Conservation (phyloP, 805 yeast genomes). For the Yarrowia deformans region DNA sequence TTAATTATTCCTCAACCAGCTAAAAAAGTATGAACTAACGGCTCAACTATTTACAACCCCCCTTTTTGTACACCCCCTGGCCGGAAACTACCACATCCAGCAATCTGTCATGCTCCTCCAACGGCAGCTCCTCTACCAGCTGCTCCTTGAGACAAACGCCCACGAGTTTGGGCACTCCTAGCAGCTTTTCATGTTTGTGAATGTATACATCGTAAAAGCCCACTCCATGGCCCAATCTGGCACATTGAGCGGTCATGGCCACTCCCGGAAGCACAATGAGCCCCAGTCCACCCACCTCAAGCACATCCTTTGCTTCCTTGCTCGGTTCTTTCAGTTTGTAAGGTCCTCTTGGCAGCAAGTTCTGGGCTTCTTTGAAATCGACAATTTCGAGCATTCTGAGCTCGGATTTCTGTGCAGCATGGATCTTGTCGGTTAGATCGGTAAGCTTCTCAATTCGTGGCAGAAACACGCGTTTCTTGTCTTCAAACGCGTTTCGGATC, state of each 20-base stretch:
- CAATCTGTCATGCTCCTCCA: constrained; percentile 68
- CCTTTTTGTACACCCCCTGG: constrained; percentile 41
- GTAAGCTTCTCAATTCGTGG: constrained; percentile 57
- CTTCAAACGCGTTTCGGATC: constrained; percentile 59
- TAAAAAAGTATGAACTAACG: no score
- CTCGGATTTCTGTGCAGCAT: constrained; percentile 50
- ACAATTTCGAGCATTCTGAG: constrained; percentile 66
- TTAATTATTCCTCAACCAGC: background rate
- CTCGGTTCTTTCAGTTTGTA: constrained; percentile 74
- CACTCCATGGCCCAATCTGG: constrained; percentile 88
- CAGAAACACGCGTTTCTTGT: constrained; percentile 50
- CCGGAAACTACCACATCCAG: constrained; percentile 64
- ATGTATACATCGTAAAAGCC: constrained; percentile 89
- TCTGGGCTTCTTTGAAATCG: constrained; percentile 54
- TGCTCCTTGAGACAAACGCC: constrained; percentile 76
- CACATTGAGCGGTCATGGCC: constrained; percentile 64
- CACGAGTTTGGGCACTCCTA: constrained; percentile 49
- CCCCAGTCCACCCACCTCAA: constrained; percentile 61
- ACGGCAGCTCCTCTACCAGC: constrained; percentile 59
- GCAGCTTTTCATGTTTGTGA: constrained; percentile 24
- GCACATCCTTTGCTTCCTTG: constrained; percentile 44
- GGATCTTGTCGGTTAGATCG: background rate
- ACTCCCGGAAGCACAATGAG: constrained; percentile 84
- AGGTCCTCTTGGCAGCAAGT: constrained; percentile 69
- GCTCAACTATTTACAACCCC: background rate